Percentiles rank a stretch among this genome's conserved stretches.
Evolutionary conservation across 805 yeast species (phyloP).

Genomic region (Alloascoidea africana): DNA sequence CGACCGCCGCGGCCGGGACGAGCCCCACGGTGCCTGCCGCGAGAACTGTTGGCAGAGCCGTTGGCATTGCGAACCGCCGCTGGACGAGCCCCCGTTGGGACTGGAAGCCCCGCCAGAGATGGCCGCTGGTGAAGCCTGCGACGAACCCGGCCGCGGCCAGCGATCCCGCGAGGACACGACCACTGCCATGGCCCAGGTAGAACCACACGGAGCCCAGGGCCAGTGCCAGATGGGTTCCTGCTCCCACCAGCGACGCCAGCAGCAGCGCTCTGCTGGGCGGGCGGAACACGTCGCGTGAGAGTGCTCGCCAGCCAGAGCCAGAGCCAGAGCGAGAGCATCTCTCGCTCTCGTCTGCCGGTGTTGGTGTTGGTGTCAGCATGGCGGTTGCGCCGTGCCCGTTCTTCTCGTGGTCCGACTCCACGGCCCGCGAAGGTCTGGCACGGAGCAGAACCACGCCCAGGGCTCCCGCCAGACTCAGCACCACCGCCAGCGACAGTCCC

Average conservation of each 20-base stretch:
- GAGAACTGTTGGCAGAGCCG: background rate
- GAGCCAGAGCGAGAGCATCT: background rate
- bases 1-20: too few species aligned
- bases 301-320: conserved; percentile 35
- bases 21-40: conserved; percentile 6
- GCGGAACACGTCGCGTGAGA: conserved; percentile 36
- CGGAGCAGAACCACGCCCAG: conserved; percentile 58
- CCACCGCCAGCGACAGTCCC: conserved; percentile 54
- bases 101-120: conserved; percentile 18
- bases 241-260: conserved; percentile 44
- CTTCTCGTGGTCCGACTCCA: too few species aligned
- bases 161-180: conserved; percentile 41
- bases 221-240: conserved; percentile 61
- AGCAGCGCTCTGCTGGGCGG: conserved; percentile 32
- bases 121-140: conserved; percentile 60
- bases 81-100: too few species aligned
- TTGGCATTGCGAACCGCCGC: background rate
- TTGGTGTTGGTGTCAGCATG: conserved; percentile 30
- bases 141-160: conserved; percentile 59
- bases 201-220: conserved; percentile 42
- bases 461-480: conserved; percentile 41
- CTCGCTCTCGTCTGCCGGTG: conserved; percentile 11
- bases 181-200: too few species aligned
- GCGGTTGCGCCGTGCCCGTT: conserved; percentile 36
- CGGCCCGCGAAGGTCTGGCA: too few species aligned